These are phyloP conservation scores for Zoysia matrella DNA, from an alignment of 202 grass and related monocot genomes.

Conservation along the genomic window DNA sequence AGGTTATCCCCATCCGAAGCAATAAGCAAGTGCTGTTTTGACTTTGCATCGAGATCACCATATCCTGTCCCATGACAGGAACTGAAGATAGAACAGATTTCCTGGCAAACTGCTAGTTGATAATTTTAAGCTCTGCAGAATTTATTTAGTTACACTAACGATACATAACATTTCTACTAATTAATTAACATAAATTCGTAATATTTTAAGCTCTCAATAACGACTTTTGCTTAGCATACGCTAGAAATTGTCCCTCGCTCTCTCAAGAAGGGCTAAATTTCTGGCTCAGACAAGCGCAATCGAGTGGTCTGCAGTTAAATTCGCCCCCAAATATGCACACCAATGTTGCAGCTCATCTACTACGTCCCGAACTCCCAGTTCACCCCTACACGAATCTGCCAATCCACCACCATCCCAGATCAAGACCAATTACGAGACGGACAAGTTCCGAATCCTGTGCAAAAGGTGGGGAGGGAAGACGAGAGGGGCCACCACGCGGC, in stretches of 20 bases:
- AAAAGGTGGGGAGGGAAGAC: too few relatives aligned
- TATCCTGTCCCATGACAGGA: not conserved
- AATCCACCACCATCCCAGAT: slow-evolving; percentile 26
- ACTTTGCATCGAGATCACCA: slow-evolving; percentile 6
- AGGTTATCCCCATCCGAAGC: slow-evolving; percentile 25
- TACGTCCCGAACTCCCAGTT: not conserved
- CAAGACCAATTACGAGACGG: not conserved
- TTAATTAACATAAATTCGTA: not conserved
- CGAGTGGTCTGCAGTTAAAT: not conserved
- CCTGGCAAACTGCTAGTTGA: not conserved
- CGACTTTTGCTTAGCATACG: not conserved
- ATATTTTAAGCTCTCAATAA: not conserved
- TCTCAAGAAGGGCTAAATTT: not conserved
- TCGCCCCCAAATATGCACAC: not conserved
- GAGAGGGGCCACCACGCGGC: not conserved
- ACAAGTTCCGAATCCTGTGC: not conserved
- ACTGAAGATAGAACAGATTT: not conserved
- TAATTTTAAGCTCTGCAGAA: not conserved
- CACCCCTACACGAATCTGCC: not conserved
- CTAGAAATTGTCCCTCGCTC: not conserved
- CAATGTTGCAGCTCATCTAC: not conserved
- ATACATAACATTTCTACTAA: not conserved
- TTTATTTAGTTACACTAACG: not conserved
- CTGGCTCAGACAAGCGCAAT: not conserved
- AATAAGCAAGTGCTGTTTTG: slow-evolving; percentile 27